phyloP scores from a whole-genome alignment of 2,329 filamentous ascomycete species.

The Dendrostoma leiphaemia region DNA sequence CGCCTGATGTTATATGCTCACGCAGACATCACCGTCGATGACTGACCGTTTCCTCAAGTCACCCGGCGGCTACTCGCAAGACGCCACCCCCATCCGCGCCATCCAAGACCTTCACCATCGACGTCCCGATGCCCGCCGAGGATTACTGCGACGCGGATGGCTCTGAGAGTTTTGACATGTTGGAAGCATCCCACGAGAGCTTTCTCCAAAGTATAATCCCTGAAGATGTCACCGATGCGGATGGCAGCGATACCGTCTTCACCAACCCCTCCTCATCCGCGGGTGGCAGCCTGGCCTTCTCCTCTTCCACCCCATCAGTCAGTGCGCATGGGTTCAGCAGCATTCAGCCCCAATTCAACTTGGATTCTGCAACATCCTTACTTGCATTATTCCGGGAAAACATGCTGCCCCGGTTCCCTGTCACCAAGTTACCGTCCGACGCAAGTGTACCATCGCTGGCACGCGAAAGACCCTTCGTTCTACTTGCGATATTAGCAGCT shows the following conservation, averaged over 20 bases:
- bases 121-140: slow-evolving; percentile 44
- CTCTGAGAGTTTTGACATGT: slow-evolving; percentile 36
- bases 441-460: slow-evolving; percentile 44
- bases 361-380: slow-evolving; percentile 48
- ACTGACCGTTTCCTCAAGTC: neutral
- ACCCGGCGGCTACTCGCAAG: slow-evolving; percentile 10
- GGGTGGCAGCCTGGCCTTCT: slow-evolving; percentile 17
- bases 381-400: slow-evolving; percentile 38
- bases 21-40: neutral
- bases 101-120: slow-evolving; percentile 51
- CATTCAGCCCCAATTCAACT: slow-evolving; percentile 53
- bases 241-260: slow-evolving; percentile 5
- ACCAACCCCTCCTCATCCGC: slow-evolving; percentile 19
- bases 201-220: slow-evolving; percentile 34
- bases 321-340: slow-evolving; percentile 30
- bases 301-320: slow-evolving; percentile 28
- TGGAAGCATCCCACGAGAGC: slow-evolving; percentile 42
- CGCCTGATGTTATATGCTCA: neutral
- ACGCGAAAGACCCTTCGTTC: slow-evolving; percentile 47
- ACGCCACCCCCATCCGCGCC: slow-evolving; percentile 36
- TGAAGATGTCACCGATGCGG: slow-evolving; percentile 19
- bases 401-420: slow-evolving; percentile 45
- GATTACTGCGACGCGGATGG: slow-evolving; percentile 30
- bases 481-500: slow-evolving; percentile 52
- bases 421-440: slow-evolving; percentile 38